Evolutionary conservation across 257 asterid species (phyloP), one percentile per base, ranked within the genome.

Genomic region (Solanum clarkiae): DNA sequence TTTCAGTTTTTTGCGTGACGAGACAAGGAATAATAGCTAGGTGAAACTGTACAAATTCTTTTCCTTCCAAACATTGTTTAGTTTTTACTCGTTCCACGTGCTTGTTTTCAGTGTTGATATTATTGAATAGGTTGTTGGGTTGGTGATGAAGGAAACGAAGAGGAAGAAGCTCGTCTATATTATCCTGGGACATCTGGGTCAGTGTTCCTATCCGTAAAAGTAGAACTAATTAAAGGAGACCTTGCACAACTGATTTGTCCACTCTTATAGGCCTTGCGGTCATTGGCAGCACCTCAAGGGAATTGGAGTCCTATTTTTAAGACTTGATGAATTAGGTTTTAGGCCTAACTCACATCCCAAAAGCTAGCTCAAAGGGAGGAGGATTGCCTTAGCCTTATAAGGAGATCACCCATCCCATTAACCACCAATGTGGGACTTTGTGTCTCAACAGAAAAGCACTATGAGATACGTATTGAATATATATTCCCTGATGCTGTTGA

Each of bases 101-200:
- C 32, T 29, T 29, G 3, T 29, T 29, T 29, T 29, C 2, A 29
- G 32, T 29, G 32, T 29, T 29, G 32, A 29, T 29, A 29, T 29
- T 29, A 29, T 29, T 29, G 29, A 29, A 29, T 29, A 29, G 29
- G 29, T 29, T 29, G 70, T 86, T 96, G 79, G 99, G 99, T 72
- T 96, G 98, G 98, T 96, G 99, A 98, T n/a, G n/a, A n/a, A n/a
- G n/a, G n/a, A n/a, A n/a, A n/a, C n/a, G 77, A 98, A 96, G 98
- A 95, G 90, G 99, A 96, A 90, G 94, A 93, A 88, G 99, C 99
- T 84, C 95, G 95, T 74, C 88, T 96, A 56, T 96, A 93, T 86
- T 90, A 80, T 88, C 89, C 94, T 2, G 92, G 89, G 83, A 90
- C 92, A 84, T 92, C 98, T 14, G 97, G 98, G 98, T 96, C 65